These are phyloP conservation scores for Termitomyces sp. DNA, from an alignment of 768 basidiomycete genomes.

Conservation along the genomic window DNA sequence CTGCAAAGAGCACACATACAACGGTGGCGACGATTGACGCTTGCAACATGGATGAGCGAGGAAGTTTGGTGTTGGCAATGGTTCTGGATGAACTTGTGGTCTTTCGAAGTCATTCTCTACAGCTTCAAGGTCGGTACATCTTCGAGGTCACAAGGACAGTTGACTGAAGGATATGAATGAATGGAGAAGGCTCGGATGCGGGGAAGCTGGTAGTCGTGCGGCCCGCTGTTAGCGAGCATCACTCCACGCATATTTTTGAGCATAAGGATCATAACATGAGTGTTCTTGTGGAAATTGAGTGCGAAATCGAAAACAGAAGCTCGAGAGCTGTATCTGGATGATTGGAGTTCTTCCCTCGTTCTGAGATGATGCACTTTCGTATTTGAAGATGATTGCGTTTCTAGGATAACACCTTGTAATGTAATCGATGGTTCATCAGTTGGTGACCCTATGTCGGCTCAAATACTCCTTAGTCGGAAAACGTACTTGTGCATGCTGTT, in stretches of 20 bases:
- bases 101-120: not conserved
- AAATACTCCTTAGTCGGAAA: not conserved
- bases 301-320: not conserved
- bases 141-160: not conserved
- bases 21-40: constrained; percentile 4
- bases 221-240: not conserved
- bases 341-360: not conserved
- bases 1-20: constrained; percentile 8
- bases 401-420: not conserved
- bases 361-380: not conserved
- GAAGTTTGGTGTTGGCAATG: too few species aligned
- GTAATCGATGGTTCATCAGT: not conserved
- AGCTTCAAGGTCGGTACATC: not conserved
- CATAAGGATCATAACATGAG: not conserved
- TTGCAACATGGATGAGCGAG: constrained; percentile 9
- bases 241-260: not conserved
- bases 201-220: not conserved
- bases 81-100: not conserved
- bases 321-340: not conserved
- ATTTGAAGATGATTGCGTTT: not conserved
- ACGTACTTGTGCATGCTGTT: not conserved
- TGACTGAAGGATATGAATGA: not conserved
- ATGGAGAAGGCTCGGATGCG: not conserved
- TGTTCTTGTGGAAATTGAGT: not conserved
- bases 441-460: not conserved